Evolutionary conservation across 257 asterid species (phyloP).

Genomic region (Knoxia roxburghii): DNA sequence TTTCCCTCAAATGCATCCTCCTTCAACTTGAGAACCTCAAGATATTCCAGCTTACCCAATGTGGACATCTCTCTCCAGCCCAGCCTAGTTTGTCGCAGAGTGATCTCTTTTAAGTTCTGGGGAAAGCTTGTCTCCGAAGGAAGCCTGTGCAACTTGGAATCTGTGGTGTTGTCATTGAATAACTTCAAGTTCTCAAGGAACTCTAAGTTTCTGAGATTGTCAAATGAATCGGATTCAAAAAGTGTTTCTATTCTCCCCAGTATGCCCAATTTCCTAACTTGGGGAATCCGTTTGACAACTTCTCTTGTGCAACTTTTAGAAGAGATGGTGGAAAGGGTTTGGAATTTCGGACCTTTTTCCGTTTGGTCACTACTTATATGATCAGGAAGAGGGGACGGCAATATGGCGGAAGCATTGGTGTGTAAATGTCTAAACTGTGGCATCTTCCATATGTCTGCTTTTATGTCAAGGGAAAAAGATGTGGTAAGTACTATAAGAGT

Average conservation of each 20-base stretch:
- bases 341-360: too few species aligned
- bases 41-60: slow-evolving; percentile 10
- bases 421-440: slow-evolving; percentile 3
- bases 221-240: slow-evolving; percentile 28
- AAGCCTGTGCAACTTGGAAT: too few species aligned
- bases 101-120: slow-evolving; percentile 5
- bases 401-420: slow-evolving; percentile 5
- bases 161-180: too few species aligned
- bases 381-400: slow-evolving; percentile 22
- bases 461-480: neutral
- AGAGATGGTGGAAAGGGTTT: slow-evolving; percentile 48
- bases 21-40: too few species aligned
- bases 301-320: slow-evolving; percentile 50
- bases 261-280: slow-evolving; percentile 39
- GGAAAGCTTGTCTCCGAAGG: slow-evolving; percentile 16
- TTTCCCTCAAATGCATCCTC: slow-evolving; percentile 17
- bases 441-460: slow-evolving; percentile 12
- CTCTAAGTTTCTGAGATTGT: slow-evolving; percentile 9
- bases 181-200: too few species aligned
- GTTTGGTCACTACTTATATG: too few species aligned
- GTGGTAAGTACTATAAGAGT: slow-evolving; percentile 14
- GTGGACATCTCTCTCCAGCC: slow-evolving; percentile 16
- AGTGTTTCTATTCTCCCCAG: slow-evolving; percentile 34
- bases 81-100: slow-evolving; percentile 14
- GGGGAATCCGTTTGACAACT: slow-evolving; percentile 35